These are phyloP conservation scores for Penicillium cataractarum DNA, from an alignment of 495 filamentous ascomycete genomes.

Conservation along the genomic window DNA sequence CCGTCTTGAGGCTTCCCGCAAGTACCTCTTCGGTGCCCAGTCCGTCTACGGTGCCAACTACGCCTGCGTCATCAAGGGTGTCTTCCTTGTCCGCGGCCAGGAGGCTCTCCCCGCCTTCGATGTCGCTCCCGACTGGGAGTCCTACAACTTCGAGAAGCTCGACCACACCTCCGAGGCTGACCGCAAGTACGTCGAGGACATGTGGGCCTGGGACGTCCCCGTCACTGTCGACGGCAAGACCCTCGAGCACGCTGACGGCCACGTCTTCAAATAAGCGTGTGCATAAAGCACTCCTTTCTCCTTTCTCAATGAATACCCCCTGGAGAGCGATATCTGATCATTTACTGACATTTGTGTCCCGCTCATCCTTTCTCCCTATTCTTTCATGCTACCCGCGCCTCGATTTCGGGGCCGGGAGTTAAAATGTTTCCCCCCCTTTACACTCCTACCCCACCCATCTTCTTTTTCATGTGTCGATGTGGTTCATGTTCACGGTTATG, in stretches of 20 bases:
- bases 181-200: conserved; percentile 78
- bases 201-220: conserved; percentile 90
- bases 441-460: background rate
- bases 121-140: conserved; percentile 96
- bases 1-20: conserved; percentile 96
- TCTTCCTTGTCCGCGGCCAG: conserved; percentile 92
- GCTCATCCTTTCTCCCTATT: conserved; percentile 16
- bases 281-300: conserved; percentile 12
- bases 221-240: conserved; percentile 78
- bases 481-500: conserved; percentile 38
- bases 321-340: conserved; percentile 17
- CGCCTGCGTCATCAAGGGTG: conserved; percentile 85
- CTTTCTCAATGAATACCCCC: conserved; percentile 29
- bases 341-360: conserved; percentile 9
- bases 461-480: conserved; percentile 35
- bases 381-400: conserved; percentile 7
- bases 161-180: conserved; percentile 83
- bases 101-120: conserved; percentile 86
- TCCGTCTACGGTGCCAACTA: conserved; percentile 87
- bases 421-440: conserved; percentile 21
- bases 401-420: conserved; percentile 13
- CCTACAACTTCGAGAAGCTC: conserved; percentile 94
- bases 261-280: conserved; percentile 94
- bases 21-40: conserved; percentile 94
- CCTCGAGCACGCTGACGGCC: conserved; percentile 79